phyloP scores from a whole-genome alignment of 108 stramenopile species.

The Cylindrotheca closterium region DNA sequence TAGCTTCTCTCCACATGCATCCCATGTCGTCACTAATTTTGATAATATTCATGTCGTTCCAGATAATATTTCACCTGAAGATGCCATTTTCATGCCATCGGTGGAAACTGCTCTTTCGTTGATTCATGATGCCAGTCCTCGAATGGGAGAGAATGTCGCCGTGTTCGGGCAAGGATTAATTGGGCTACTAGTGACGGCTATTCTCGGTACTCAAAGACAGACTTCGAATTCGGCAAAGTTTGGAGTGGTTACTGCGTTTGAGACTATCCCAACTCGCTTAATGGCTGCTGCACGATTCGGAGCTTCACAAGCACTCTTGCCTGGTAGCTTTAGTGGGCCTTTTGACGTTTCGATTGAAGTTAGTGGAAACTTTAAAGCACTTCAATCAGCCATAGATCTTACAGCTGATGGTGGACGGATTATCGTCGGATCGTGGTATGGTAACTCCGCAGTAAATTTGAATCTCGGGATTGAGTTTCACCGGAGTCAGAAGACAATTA shows the following conservation, averaged over 20 bases:
- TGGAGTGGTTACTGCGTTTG: slow-evolving; percentile 67
- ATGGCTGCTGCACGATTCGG: slow-evolving; percentile 67
- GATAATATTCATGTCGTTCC: slow-evolving; percentile 81
- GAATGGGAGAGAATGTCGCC: slow-evolving; percentile 85
- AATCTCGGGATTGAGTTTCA: slow-evolving; percentile 92
- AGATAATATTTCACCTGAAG: slow-evolving; percentile 76
- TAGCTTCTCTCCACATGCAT: slow-evolving; percentile 85
- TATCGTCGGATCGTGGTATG: slow-evolving; percentile 90
- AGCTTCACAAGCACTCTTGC: slow-evolving; percentile 75
- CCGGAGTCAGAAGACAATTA: slow-evolving; percentile 83
- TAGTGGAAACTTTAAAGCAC: slow-evolving; percentile 78
- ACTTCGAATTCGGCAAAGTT: slow-evolving; percentile 13
- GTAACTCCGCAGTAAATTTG: slow-evolving; percentile 64
- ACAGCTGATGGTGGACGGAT: slow-evolving; percentile 77
- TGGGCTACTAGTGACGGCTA: slow-evolving; percentile 84
- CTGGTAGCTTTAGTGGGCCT: slow-evolving; percentile 46
- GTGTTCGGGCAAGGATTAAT: slow-evolving; percentile 93
- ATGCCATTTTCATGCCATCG: slow-evolving; percentile 93
- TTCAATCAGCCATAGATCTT: slow-evolving; percentile 85
- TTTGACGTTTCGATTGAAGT: slow-evolving; percentile 92
- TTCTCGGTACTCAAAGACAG: slow-evolving; percentile 35
- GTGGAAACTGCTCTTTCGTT: slow-evolving; percentile 92
- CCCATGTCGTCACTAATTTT: slow-evolving; percentile 66
- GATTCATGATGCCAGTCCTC: slow-evolving; percentile 85
- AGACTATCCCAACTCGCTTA: slow-evolving; percentile 75